Conservation (phyloP, 306 rosid species). For the Cicer chorassanicum region DNA sequence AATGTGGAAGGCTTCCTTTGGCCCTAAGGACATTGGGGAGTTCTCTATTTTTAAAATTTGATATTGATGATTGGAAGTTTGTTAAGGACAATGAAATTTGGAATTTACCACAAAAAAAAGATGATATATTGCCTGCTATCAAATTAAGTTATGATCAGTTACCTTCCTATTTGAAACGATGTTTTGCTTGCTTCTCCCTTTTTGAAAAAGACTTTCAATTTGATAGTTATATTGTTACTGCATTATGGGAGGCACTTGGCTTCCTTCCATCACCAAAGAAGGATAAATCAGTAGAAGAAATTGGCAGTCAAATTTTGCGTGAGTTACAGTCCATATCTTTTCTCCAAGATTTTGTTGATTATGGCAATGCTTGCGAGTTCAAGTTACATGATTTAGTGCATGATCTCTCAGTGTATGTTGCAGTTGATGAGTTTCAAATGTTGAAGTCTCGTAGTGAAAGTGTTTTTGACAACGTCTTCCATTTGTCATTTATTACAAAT, state of each 20-base stretch:
- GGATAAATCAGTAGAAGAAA: not conserved
- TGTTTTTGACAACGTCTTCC: not conserved
- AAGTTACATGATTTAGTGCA: conserved; percentile 38
- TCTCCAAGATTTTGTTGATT: not conserved
- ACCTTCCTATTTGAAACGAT: conserved; percentile 44
- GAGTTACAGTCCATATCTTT: conserved; percentile 24
- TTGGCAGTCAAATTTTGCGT: conserved; percentile 26
- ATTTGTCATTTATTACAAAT: conserved; percentile 16
- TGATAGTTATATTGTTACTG: rapidly evolving
- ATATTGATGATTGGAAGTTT: not conserved
- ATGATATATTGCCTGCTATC: conserved; percentile 41
- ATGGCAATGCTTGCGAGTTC: not conserved
- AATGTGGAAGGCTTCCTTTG: conserved; percentile 50
- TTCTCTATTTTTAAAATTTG: not conserved
- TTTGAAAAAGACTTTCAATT: conserved; percentile 19
- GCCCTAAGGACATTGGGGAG: conserved; percentile 49
- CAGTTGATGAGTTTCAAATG: conserved; percentile 2
- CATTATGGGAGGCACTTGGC: conserved; percentile 48
- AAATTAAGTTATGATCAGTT: conserved; percentile 50
- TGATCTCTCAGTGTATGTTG: conserved; percentile 28
- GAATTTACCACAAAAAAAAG: conserved; percentile 31
- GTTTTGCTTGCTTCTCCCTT: conserved; percentile 47
- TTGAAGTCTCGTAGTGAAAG: not conserved
- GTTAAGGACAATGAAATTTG: conserved; percentile 49
- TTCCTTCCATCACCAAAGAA: conserved; percentile 28